phyloP scores from a whole-genome alignment of 2,329 filamentous ascomycete genomes.

The Cadophora sp. region DNA sequence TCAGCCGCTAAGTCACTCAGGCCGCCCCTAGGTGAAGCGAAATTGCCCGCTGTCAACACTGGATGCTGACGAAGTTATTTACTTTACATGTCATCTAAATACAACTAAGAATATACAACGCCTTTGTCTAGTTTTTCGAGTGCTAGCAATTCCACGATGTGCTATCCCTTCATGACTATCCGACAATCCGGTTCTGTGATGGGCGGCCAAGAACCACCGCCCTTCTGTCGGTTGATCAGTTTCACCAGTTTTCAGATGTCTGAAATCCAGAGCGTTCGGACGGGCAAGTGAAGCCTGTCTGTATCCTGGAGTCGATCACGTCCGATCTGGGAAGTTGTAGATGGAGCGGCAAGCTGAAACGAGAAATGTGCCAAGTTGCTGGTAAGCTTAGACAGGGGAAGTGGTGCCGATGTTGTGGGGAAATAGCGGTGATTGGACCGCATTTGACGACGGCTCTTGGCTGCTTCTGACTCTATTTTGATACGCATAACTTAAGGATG shows the following conservation, averaged over 20 bases:
- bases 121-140: neutral
- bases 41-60: neutral
- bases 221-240: neutral
- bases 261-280: neutral
- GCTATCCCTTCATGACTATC: neutral
- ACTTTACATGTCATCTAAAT: too few species aligned
- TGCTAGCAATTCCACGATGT: neutral
- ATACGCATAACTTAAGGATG: neutral
- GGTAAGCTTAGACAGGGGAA: slow-evolving; percentile 10
- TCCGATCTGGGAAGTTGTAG: neutral
- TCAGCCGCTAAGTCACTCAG: neutral
- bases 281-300: slow-evolving; percentile 4
- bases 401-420: slow-evolving; percentile 10
- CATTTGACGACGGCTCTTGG: slow-evolving; percentile 4
- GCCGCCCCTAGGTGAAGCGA: neutral
- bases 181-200: neutral
- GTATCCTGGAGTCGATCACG: slow-evolving; percentile 1
- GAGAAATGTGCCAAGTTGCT: slow-evolving; percentile 4
- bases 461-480: neutral
- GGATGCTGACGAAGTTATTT: neutral
- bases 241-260: neutral
- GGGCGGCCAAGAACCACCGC: neutral
- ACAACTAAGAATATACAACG: too few species aligned
- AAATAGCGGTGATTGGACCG: slow-evolving; percentile 8
- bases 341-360: slow-evolving; percentile 11